These are phyloP conservation scores for Puccinia polysora DNA, from an alignment of 1,284 basidiomycete genomes.

Conservation along the genomic window DNA sequence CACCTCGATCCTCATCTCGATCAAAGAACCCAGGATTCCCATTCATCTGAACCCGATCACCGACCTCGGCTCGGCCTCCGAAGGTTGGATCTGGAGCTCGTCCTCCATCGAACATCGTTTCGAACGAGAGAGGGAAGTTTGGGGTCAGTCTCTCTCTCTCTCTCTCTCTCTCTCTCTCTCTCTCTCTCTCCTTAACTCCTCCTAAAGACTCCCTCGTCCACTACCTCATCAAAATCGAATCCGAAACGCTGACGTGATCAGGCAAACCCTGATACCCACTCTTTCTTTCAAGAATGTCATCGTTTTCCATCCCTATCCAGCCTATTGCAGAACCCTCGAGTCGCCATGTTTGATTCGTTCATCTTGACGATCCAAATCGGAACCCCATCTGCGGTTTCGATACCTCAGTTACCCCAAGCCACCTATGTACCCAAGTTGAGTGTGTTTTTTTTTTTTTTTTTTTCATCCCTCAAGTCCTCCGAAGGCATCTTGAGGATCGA, in stretches of 20 bases:
- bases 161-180: neutral
- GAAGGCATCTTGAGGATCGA: too few relatives aligned
- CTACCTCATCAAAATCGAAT: neutral
- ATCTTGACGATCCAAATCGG: conserved; percentile 68
- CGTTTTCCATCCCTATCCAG: conserved; percentile 62
- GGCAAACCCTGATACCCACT: too few relatives aligned
- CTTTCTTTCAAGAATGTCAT: conserved; percentile 58
- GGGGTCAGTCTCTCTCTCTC: conserved; percentile 2
- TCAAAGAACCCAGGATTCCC: conserved; percentile 27
- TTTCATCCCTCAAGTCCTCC: conserved; percentile 57
- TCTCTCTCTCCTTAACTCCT: neutral
- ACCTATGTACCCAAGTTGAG: conserved; percentile 61
- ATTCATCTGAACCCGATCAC: conserved; percentile 28
- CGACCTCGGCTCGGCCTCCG: conserved; percentile 7
- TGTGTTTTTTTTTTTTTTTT: neutral
- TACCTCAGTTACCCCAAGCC: conserved; percentile 64
- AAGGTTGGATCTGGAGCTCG: conserved; percentile 36
- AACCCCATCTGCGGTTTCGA: conserved; percentile 63
- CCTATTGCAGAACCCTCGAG: conserved; percentile 61
- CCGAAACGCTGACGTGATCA: too few relatives aligned
- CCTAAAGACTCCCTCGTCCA: neutral
- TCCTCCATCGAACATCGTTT: conserved; percentile 22
- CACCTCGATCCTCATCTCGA: conserved; percentile 21
- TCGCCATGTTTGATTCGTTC: conserved; percentile 63
- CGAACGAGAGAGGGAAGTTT: conserved; percentile 32